These are phyloP conservation scores for Suillus subaureus DNA, from an alignment of 768 basidiomycete genomes.

Conservation along the genomic window DNA sequence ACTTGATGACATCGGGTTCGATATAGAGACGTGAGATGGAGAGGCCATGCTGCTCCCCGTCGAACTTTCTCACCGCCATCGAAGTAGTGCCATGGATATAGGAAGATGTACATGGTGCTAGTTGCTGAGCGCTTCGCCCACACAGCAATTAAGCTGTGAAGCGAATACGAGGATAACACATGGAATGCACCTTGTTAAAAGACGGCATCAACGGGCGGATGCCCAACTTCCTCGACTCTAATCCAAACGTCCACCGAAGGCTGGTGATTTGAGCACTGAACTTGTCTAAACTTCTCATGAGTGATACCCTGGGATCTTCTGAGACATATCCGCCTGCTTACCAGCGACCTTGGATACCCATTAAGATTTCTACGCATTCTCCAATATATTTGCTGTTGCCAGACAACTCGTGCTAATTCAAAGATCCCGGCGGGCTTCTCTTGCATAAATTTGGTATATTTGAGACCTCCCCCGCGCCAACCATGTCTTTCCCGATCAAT, in stretches of 20 bases:
- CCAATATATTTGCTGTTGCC: background rate
- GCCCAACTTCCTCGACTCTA: background rate
- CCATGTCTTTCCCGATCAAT: background rate
- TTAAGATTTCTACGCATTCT: background rate
- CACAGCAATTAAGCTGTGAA: background rate
- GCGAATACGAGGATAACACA: background rate
- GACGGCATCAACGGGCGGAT: background rate
- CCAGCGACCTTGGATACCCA: background rate
- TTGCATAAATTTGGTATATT: background rate
- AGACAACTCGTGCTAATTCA: background rate
- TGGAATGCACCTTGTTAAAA: background rate
- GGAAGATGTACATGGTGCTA: background rate
- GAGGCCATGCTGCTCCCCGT: background rate
- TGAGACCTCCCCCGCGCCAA: background rate
- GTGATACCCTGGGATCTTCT: background rate
- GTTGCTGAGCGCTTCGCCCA: background rate
- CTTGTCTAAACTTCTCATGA: background rate
- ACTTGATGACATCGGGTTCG: background rate
- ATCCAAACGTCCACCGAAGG: background rate
- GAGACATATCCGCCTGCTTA: background rate
- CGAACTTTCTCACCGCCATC: background rate
- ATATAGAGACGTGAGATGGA: background rate
- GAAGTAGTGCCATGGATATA: background rate
- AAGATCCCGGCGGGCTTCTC: background rate
- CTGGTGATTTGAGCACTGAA: background rate